Evolutionary conservation across 345 rosid genomes (phyloP), one percentile per base, ranked within the genome.

Genomic region (Euclidium syriacum): DNA sequence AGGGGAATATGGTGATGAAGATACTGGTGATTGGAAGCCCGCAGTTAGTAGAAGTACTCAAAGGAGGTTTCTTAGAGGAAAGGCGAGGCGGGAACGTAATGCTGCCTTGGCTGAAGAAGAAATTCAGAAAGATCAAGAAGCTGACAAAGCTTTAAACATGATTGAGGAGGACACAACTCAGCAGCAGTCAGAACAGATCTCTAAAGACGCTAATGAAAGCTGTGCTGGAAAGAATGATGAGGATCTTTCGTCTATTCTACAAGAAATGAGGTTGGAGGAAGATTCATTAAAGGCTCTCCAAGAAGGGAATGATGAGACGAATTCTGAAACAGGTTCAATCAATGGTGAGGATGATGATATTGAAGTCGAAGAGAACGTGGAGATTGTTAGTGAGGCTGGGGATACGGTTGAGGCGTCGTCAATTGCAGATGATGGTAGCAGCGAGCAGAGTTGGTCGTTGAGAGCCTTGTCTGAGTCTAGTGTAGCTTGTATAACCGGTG

Each of bases 11-110:
- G 51, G 52, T 66, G 96, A 80, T 23, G 85, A 83, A 64, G 70
- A 80, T 65, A 70, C 70, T 49, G 81, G 79, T 80, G 92, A 84
- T 59, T 94, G 97, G 97, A 72, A 30, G 75, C 99, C 92, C 65
- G 96, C 95, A 23, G 99, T 90, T 17, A 86, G 99, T 77, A 80
- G 90, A 52, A 86, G 97, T 70, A 87, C 99, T 53, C 96, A 86
- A 56, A 77, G 90, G 51, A 94, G 84, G 65, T 90, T 18, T 53
- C 81, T 90, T 40, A 83, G 90, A 67, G 83, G 97, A 73, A 83
- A 83, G 76, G 90, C 84, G 4, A 86, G 78, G 53, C 79, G 84
- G 47, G 96, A 85, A 54, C 58, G 75, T 25, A 30, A 63, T 42
- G 79, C 71, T 40, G 79, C 83, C 2, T 67, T 80, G 58, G 74